Percentiles rank a stretch among this genome's conserved stretches.
These are phyloP conservation scores for Candida caryicola DNA, from an alignment of 805 yeast genomes.

Conservation along the genomic window DNA sequence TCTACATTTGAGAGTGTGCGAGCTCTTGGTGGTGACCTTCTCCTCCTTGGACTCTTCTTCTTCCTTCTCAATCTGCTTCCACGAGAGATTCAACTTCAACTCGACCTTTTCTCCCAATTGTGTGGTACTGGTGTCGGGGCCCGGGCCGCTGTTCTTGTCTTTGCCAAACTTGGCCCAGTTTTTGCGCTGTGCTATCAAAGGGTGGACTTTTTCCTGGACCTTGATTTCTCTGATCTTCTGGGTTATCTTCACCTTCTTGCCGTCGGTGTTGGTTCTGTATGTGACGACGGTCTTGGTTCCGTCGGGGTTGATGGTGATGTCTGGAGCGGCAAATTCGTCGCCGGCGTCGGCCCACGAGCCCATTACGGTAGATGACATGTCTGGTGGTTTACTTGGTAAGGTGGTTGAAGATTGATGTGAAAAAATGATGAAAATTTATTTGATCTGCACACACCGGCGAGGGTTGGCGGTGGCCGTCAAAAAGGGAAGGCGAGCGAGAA, in stretches of 20 bases:
- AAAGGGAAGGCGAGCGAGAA: too few relatives aligned
- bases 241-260: constrained; percentile 82
- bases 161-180: constrained; percentile 87
- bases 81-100: constrained; percentile 67
- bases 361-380: constrained; percentile 35
- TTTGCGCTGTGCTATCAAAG: constrained; percentile 81
- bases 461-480: too few relatives aligned
- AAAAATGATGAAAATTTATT: constrained; percentile 2
- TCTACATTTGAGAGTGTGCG: constrained; percentile 69
- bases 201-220: constrained; percentile 79
- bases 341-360: constrained; percentile 71
- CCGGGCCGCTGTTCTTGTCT: constrained; percentile 68
- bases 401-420: background rate
- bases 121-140: constrained; percentile 87
- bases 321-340: constrained; percentile 71
- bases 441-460: background rate
- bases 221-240: constrained; percentile 77
- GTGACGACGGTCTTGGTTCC: constrained; percentile 88
- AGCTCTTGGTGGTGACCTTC: constrained; percentile 34
- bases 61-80: constrained; percentile 76
- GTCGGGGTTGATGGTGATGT: constrained; percentile 73
- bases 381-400: background rate
- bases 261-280: constrained; percentile 69
- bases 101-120: constrained; percentile 82
- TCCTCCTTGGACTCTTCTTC: constrained; percentile 57